Evolutionary conservation across 2,329 filamentous ascomycete genomes (phyloP), one percentile per base, ranked within the genome.

Genomic region (Aureobasidium sp.): DNA sequence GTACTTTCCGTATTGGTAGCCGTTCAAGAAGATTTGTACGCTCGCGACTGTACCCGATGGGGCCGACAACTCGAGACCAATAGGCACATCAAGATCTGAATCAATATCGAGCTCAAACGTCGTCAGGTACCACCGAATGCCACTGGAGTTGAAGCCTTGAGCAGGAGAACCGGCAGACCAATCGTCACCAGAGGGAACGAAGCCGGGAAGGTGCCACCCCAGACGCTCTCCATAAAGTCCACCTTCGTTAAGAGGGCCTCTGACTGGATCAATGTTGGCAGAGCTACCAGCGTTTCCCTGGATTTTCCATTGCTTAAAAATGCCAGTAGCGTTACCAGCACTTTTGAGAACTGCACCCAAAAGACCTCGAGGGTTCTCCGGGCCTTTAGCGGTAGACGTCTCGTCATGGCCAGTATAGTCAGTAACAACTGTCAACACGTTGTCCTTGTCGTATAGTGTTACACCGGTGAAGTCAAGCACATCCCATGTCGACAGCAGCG

Each of bases 341-440:
- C 34, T 42, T 15, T 80, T 49, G 0, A 84, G 77, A 1, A 76
- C 79, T 1, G 81, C 82, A 25, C 80, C 79, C 45, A 76, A 75
- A 64, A 84, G 82, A 5, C 82, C 82, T 44, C 82, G 73, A 11
- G 80, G 76, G 17, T 80, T 77, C 7, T 77, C 73, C 8, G 80
- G 79, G 0, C 75, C 77, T 53, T 86, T 86, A 1, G 66, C 67
- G 9, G 73, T 72, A 1, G 75, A 75, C 0, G 78, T 80, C 27
- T 83, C 75, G 51, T 85, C 83, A 67, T 86, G 82, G 8, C 84
- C 84, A 9, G 81, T 83, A 71, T 86, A 80, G 67, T 87, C 82
- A 69, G 84, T 80, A n/a, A 85, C 74, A 2, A 85, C 72, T 5
- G 84, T 77, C 5, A 85, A 73, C 2, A 81, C 70, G 61, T 84